These are phyloP conservation scores for Porogramme epimiltina DNA, from an alignment of 1,284 basidiomycete genomes.

Conservation along the genomic window DNA sequence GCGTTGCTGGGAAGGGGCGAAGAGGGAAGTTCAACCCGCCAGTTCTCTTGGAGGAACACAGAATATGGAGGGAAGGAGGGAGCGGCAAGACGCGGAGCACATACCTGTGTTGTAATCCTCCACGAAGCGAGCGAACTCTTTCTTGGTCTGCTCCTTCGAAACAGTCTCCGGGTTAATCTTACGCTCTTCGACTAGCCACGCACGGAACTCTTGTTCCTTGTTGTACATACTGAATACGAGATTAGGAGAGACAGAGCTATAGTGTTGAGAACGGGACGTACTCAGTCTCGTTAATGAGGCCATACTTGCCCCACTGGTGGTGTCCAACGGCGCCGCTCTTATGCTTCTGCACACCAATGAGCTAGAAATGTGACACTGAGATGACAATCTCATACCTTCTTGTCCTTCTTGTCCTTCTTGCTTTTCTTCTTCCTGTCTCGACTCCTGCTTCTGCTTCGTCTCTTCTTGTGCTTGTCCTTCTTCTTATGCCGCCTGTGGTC, in stretches of 20 bases:
- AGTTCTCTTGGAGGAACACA: not conserved
- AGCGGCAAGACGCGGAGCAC: conserved; percentile 24
- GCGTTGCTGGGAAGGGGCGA: conserved; percentile 57
- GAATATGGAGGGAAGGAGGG: not conserved
- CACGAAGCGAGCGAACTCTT: conserved; percentile 76
- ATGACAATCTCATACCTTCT: conserved; percentile 45
- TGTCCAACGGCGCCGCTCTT: conserved; percentile 53
- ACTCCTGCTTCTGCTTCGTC: conserved; percentile 44
- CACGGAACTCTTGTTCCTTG: conserved; percentile 82
- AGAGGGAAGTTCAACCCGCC: conserved; percentile 1
- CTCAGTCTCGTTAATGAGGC: conserved; percentile 52
- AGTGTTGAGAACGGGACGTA: too few species aligned
- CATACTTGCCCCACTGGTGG: conserved; percentile 84
- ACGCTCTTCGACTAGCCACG: conserved; percentile 89
- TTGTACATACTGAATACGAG: conserved; percentile 61
- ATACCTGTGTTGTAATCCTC: conserved; percentile 90
- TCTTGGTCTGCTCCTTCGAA: conserved; percentile 80
- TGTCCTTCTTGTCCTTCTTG: conserved; percentile 70
- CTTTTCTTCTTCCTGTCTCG: conserved; percentile 57
- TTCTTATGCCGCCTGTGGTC: conserved; percentile 43
- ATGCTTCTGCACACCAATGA: conserved; percentile 49
- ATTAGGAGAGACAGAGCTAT: not conserved
- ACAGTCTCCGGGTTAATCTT: conserved; percentile 87
- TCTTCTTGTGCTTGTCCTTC: conserved; percentile 45
- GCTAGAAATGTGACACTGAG: not conserved